These are phyloP conservation scores for Suillus subaureus DNA, from an alignment of 768 basidiomycete species.

Conservation along the genomic window DNA sequence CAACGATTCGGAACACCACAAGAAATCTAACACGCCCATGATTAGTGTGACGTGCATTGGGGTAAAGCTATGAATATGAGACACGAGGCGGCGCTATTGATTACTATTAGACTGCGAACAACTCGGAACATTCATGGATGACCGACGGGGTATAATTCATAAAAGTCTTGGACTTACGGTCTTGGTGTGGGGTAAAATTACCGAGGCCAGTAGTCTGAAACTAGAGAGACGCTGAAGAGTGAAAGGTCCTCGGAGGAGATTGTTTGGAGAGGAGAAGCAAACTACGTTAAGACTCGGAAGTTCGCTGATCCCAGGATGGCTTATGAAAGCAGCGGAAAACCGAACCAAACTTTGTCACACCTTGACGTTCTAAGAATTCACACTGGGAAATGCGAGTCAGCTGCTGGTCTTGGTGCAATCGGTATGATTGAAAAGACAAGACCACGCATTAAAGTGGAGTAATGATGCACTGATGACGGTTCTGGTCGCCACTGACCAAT, in stretches of 20 bases:
- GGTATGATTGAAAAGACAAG: too few relatives aligned
- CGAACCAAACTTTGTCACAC: background rate
- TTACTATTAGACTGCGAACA: background rate
- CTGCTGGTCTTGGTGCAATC: background rate
- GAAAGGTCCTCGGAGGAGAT: background rate
- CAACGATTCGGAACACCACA: background rate
- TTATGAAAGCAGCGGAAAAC: background rate
- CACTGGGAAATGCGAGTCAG: background rate
- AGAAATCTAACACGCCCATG: background rate
- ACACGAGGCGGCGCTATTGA: background rate
- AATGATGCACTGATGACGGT: background rate
- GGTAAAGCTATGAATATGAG: constrained; percentile 1
- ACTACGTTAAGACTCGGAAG: background rate
- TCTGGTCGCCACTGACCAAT: background rate
- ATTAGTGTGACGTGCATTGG: background rate
- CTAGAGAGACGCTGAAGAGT: background rate
- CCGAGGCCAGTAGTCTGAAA: background rate
- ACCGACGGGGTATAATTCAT: background rate
- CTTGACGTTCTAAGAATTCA: background rate
- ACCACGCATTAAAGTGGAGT: background rate
- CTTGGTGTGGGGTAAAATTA: constrained; percentile 3
- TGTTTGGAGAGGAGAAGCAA: background rate
- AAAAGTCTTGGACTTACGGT: background rate
- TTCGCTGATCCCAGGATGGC: background rate
- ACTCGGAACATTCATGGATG: background rate